Evolutionary conservation across 2,329 filamentous ascomycete species (phyloP).

Genomic region (Bisporella sp.): DNA sequence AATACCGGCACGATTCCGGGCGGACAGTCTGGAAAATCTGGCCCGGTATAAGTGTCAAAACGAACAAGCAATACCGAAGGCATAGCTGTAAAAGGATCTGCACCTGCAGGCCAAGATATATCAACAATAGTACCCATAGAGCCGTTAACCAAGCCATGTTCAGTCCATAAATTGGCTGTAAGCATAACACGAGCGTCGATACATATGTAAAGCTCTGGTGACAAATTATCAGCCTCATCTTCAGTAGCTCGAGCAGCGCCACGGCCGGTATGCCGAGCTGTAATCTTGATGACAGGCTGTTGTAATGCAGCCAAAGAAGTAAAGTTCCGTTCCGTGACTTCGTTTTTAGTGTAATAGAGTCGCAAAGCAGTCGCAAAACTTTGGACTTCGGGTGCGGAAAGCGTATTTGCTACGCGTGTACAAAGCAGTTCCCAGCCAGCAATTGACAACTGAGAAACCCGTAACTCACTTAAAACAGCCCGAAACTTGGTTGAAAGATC

Average conservation of each 20-base stretch:
- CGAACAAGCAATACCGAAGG: no score
- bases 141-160: neutral
- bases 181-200: conserved; percentile 7
- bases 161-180: conserved; percentile 8
- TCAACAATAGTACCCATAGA: neutral
- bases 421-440: conserved; percentile 4
- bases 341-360: conserved; percentile 5
- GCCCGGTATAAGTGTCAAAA: no score
- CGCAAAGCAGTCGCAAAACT: conserved; percentile 4
- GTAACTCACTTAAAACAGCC: conserved; percentile 1
- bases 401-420: conserved; percentile 3
- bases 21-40: no score
- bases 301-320: neutral
- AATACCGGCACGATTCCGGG: no score
- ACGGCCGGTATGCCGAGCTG: conserved; percentile 1
- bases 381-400: conserved; percentile 1
- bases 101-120: neutral
- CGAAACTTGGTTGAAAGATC: conserved; percentile 5
- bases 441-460: neutral
- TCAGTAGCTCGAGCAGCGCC: conserved; percentile 1
- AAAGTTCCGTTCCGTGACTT: neutral
- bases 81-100: no score
- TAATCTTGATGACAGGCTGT: conserved; percentile 2
- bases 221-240: conserved; percentile 3
- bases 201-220: neutral